Conservation (phyloP, 2,329 filamentous ascomycete genomes). For the Aureobasidium sp. region DNA sequence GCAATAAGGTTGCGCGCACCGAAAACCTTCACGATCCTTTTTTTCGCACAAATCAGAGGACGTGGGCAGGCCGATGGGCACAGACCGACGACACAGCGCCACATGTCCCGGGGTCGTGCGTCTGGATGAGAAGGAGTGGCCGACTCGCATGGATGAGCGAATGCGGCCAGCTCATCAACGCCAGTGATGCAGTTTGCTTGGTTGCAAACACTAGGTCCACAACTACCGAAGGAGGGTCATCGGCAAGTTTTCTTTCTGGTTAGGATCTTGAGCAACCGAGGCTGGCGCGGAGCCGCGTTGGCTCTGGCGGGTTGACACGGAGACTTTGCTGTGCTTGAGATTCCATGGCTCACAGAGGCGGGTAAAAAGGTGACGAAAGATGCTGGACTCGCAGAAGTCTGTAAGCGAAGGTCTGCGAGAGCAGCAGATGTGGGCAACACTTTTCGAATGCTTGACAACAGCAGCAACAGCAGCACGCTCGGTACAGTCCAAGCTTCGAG, state of each 20-base stretch:
- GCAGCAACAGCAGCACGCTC: not conserved
- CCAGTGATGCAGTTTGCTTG: not conserved
- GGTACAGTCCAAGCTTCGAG: slow-evolving; percentile 7
- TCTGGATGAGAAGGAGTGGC: not conserved
- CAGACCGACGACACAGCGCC: slow-evolving; percentile 8
- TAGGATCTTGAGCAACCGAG: slow-evolving; percentile 1
- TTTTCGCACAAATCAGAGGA: slow-evolving; percentile 5
- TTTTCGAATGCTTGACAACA: not conserved
- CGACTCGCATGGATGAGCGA: not conserved
- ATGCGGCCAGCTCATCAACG: slow-evolving; percentile 5
- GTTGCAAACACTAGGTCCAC: slow-evolving; percentile 4
- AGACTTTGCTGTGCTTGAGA: not conserved
- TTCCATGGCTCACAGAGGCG: slow-evolving; percentile 3
- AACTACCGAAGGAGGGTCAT: slow-evolving; percentile 9
- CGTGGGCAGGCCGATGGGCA: slow-evolving; percentile 3
- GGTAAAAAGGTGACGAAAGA: not conserved
- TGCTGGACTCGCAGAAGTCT: not conserved
- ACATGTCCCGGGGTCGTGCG: slow-evolving; percentile 9
- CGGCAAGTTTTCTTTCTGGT: slow-evolving; percentile 2
- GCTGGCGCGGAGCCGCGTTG: slow-evolving; percentile 5
- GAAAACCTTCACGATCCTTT: slow-evolving; percentile 11
- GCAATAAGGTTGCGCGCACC: slow-evolving; percentile 13
- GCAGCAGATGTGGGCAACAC: not conserved
- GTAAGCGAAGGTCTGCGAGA: slow-evolving; percentile 1
- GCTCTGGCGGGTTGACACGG: not conserved